Base-by-base conservation (phyloP, 2,329 filamentous ascomycete genomes). In the Zymoseptoria pseudotritici region DNA sequence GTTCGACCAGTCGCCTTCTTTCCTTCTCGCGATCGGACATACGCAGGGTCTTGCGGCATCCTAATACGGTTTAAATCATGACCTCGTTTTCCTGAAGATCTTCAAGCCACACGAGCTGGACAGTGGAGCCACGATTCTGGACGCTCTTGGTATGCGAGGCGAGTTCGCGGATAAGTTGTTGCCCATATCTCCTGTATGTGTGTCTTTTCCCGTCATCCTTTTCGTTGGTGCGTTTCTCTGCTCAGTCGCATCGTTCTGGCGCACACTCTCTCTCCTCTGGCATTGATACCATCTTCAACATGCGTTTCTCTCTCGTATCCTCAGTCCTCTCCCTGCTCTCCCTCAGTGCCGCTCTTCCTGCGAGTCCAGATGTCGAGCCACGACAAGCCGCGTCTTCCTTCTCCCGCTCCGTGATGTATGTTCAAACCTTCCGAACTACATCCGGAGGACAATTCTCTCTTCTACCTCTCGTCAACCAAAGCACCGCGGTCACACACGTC, bases 401-500 rank as follows among this genome's bases (percentile, higher is more conserved):
- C 4, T 17, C 36, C 21, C 57, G 60, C 20, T 62, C 59, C 20
- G 65, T 68, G 46, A 63, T 65, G 11, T 71, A 71, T 53, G 62
- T 71, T 4, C 70, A 71, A 58, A 70, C 67, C 1, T 70, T 69
- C 55, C 63, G 62, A 31, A 62, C 64, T 8, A 61, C 60, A 8
- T 62, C 66, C 26, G 64, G 65, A 36, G 63, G 63, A 9, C 61
- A 65, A 19, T 60, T 70, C 13, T 70, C 69, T 3, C 55, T 72
- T 0, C 58, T 69, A 1, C 70, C 69, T 11, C 54, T 72, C 0
- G 46, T 68, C 9, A 53, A 67, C n/a, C 58, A 71, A 24, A 59
- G 67, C 7, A 70, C 68, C 3, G 24, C 62, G 24, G 63, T 69
- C 26, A 70, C 70, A 13, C 70, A 72, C 60, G 56, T 71, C 58